Evolutionary conservation across 2,329 filamentous ascomycete species (phyloP).

Genomic region (Tolypocladium album): DNA sequence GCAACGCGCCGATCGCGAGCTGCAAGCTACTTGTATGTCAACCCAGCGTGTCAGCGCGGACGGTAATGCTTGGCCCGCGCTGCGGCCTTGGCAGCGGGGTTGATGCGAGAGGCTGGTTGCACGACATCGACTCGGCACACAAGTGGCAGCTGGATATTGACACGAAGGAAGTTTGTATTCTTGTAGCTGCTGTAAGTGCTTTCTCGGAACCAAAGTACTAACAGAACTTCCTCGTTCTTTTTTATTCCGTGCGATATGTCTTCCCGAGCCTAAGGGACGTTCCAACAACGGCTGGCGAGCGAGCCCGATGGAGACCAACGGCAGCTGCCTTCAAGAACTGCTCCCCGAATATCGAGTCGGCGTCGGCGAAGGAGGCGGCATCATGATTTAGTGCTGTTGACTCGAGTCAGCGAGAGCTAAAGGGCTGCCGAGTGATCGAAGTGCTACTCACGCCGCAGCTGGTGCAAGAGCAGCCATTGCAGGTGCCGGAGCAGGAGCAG

Average conservation of each 20-base stretch:
- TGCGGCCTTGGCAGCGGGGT: neutral
- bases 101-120: neutral
- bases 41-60: neutral
- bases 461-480: constrained; percentile 11
- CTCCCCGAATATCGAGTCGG: neutral
- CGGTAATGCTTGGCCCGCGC: neutral
- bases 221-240: neutral
- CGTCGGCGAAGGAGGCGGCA: neutral
- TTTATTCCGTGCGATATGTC: neutral
- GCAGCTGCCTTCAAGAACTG: neutral
- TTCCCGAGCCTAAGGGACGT: neutral
- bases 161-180: neutral
- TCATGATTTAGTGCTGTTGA: neutral
- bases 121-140: neutral
- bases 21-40: neutral
- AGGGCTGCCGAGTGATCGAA: neutral
- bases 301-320: neutral
- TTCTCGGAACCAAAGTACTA: neutral
- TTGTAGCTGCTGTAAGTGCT: neutral
- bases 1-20: neutral
- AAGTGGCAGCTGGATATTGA: neutral
- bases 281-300: neutral
- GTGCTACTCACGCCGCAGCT: constrained; percentile 9
- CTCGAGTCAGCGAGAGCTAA: neutral
- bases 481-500: constrained; percentile 12